phyloP scores from a whole-genome alignment of 2,329 filamentous ascomycete genomes.

The Penicillium sp. region DNA sequence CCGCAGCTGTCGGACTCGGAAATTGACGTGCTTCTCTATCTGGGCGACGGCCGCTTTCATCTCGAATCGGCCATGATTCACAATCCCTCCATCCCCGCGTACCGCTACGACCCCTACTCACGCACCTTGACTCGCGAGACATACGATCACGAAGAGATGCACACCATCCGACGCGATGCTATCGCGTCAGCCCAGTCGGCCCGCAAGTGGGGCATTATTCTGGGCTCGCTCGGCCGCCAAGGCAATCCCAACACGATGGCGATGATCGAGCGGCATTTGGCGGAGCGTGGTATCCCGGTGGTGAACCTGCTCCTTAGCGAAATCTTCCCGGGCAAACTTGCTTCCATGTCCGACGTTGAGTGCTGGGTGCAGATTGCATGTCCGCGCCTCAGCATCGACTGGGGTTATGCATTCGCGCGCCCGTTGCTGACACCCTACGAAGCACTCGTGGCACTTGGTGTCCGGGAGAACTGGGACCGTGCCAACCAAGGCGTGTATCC shows the following conservation, averaged over 20 bases:
- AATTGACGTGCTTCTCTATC: conserved; percentile 78
- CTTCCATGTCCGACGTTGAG: conserved; percentile 89
- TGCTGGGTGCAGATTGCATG: conserved; percentile 99
- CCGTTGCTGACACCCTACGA: conserved; percentile 93
- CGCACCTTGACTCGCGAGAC: conserved; percentile 84
- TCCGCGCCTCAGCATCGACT: conserved; percentile 94
- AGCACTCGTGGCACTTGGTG: conserved; percentile 82
- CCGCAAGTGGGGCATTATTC: conserved; percentile 88
- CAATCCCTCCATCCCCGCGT: conserved; percentile 85
- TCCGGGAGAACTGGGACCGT: conserved; percentile 69
- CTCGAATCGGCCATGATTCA: conserved; percentile 99
- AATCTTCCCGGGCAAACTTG: conserved; percentile 94
- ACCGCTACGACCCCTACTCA: conserved; percentile 95
- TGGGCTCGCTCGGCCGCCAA: conserved; percentile 87
- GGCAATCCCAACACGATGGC: conserved; percentile 91
- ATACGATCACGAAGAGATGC: conserved; percentile 90
- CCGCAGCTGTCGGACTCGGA: conserved; percentile 62
- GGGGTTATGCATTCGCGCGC: conserved; percentile 92
- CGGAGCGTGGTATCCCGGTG: conserved; percentile 69
- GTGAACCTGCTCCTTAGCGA: conserved; percentile 86
- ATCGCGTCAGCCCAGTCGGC: conserved; percentile 73
- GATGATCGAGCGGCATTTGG: conserved; percentile 76
- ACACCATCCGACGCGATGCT: conserved; percentile 71
- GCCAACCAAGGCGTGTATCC: conserved; percentile 69
- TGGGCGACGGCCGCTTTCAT: conserved; percentile 91